A percentile compares a stretch with the other conserved stretches of the same genome.
phyloP scores from a whole-genome alignment of 805 yeast genomes.

The Dipodascopsis uninucleata region DNA sequence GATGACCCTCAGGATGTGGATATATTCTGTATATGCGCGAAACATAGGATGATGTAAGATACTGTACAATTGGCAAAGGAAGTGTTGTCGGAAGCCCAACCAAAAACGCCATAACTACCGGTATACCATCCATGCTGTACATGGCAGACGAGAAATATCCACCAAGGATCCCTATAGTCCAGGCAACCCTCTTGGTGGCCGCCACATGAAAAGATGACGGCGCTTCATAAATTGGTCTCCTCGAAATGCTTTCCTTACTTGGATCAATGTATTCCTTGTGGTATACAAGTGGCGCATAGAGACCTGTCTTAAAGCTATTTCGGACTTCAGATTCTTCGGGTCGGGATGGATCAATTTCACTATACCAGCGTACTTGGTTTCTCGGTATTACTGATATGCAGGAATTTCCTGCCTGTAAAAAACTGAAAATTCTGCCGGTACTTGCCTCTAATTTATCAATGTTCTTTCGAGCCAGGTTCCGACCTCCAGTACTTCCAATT shows the following conservation, averaged over 20 bases:
- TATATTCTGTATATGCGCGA: slow-evolving; percentile 68
- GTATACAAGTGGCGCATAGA: slow-evolving; percentile 17
- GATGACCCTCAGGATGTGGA: slow-evolving; percentile 40
- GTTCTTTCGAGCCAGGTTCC: too few relatives aligned
- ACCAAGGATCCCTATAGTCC: slow-evolving; percentile 27
- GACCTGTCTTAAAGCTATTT: slow-evolving; percentile 15
- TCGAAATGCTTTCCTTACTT: slow-evolving; percentile 16
- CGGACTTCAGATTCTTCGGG: slow-evolving; percentile 15
- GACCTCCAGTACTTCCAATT: too few relatives aligned
- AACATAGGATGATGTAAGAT: slow-evolving; percentile 62
- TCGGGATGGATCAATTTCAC: slow-evolving; percentile 21
- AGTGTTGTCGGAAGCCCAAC: slow-evolving; percentile 45
- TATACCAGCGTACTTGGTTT: too few relatives aligned
- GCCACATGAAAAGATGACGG: slow-evolving; percentile 30
- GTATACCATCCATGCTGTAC: slow-evolving; percentile 40
- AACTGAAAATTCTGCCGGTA: not conserved
- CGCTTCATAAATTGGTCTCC: slow-evolving; percentile 28
- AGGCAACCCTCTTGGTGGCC: slow-evolving; percentile 28
- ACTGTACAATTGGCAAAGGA: slow-evolving; percentile 57
- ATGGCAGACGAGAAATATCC: slow-evolving; percentile 25
- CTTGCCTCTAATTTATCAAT: not conserved
- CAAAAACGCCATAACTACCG: slow-evolving; percentile 45
- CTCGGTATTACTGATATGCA: not conserved
- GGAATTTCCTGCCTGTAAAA: not conserved
- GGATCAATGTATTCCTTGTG: slow-evolving; percentile 8